These are phyloP conservation scores for Populus trichocarpa DNA, from an alignment of 441 rosid genomes.

Conservation along the genomic window DNA sequence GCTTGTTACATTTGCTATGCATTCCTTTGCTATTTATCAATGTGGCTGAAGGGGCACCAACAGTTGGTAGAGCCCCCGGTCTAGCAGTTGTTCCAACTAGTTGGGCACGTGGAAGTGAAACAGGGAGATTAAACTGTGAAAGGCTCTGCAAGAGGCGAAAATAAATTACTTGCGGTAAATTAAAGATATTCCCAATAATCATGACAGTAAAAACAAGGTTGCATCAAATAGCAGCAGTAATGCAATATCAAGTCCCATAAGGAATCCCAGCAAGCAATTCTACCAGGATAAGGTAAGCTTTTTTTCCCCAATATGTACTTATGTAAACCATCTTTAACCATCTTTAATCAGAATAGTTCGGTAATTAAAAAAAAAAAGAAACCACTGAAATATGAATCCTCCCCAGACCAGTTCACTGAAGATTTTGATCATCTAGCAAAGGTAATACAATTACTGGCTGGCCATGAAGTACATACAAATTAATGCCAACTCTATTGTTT, in stretches of 20 bases:
- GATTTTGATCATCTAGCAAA: background rate
- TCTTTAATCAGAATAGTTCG: too few relatives aligned
- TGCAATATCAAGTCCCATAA: background rate
- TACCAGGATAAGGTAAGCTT: background rate
- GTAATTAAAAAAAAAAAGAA: too few relatives aligned
- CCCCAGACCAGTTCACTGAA: background rate
- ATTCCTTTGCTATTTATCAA: constrained; percentile 52
- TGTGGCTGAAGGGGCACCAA: constrained; percentile 49
- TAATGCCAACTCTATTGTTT: background rate
- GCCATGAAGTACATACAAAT: background rate
- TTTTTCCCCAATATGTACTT: too few relatives aligned
- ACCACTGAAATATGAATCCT: background rate
- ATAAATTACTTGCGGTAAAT: constrained; percentile 15
- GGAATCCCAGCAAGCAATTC: constrained; percentile 7
- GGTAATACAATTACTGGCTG: background rate
- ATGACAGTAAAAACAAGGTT: background rate
- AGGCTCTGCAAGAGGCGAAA: constrained; percentile 73
- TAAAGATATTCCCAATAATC: background rate
- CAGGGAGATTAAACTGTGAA: constrained; percentile 97
- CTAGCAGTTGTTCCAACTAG: constrained; percentile 56
- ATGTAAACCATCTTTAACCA: too few relatives aligned
- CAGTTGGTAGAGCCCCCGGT: constrained; percentile 50
- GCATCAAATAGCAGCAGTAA: background rate
- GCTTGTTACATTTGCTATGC: constrained; percentile 54
- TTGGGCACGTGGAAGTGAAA: constrained; percentile 80